These are phyloP conservation scores for Neckera pumila DNA, from an alignment of 225 moss, liverwort and hornwort genomes.

Conservation along the genomic window DNA sequence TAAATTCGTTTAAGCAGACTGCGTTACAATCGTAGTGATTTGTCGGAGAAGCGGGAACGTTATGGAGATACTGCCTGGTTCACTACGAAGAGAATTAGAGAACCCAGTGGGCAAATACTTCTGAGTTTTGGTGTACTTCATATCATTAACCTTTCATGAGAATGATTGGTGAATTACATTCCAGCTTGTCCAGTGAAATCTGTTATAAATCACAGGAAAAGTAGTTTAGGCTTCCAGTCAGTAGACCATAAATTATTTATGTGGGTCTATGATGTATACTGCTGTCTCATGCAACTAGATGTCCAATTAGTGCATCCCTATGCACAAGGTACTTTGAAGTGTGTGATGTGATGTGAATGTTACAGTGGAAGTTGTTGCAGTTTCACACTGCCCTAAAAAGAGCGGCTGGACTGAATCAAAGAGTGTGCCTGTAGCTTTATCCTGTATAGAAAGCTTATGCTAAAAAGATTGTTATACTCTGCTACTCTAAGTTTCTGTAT, in stretches of 20 bases:
- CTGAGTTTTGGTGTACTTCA: background rate
- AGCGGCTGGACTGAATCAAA: background rate
- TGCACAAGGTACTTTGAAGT: background rate
- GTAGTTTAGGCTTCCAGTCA: background rate
- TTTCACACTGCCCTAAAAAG: background rate
- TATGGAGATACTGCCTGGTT: background rate
- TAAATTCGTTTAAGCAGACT: background rate
- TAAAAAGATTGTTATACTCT: background rate
- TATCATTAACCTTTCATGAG: background rate
- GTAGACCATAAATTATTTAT: slow-evolving; percentile 1
- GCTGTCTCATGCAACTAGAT: background rate
- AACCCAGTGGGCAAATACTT: background rate
- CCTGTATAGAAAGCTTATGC: background rate
- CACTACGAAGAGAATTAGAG: background rate
- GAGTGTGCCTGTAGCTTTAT: background rate
- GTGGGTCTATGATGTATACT: background rate
- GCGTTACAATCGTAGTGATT: background rate
- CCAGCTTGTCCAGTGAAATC: background rate
- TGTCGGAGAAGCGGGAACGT: background rate
- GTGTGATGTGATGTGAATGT: background rate
- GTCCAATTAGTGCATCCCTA: background rate
- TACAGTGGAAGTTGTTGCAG: background rate
- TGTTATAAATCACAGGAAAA: background rate
- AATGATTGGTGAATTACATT: background rate
- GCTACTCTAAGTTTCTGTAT: background rate